Evolutionary conservation across 2,329 filamentous ascomycete species (phyloP).

Genomic region (Pyrenophora tritici-repentis): DNA sequence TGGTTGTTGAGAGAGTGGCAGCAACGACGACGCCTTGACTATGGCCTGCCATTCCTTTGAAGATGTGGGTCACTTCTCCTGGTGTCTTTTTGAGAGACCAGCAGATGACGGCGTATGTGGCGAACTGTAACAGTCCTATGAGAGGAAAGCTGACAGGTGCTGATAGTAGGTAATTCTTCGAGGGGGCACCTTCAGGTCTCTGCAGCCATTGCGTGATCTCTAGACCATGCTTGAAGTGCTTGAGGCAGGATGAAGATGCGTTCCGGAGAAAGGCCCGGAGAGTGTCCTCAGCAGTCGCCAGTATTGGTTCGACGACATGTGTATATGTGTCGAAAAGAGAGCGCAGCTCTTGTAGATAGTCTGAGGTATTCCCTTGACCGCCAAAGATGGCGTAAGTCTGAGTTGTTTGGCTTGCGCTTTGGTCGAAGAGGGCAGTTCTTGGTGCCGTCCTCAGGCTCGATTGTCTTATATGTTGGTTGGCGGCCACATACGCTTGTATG

Average conservation of each 20-base stretch:
- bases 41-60: constrained; percentile 43
- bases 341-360: constrained; percentile 33
- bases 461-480: neutral
- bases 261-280: neutral
- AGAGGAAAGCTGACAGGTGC: constrained; percentile 49
- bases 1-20: constrained; percentile 40
- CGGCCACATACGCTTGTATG: neutral
- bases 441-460: neutral
- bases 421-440: constrained; percentile 8
- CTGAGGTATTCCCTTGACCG: constrained; percentile 36
- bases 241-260: neutral
- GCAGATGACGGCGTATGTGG: constrained; percentile 28
- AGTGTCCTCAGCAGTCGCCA: constrained; percentile 23
- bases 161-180: constrained; percentile 41
- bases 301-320: constrained; percentile 1
- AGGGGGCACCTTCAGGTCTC: constrained; percentile 19
- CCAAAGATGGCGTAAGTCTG: constrained; percentile 29
- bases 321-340: constrained; percentile 27
- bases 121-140: constrained; percentile 45
- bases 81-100: constrained; percentile 29
- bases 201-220: constrained; percentile 38
- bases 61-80: constrained; percentile 32
- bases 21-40: constrained; percentile 49
- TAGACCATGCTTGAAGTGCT: constrained; percentile 23
- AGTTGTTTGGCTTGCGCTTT: constrained; percentile 2